Percentiles rank a stretch among this genome's conserved stretches.
These are phyloP conservation scores for Coprinopsis marcescibilis DNA, from an alignment of 768 basidiomycete species.

Conservation along the genomic window DNA sequence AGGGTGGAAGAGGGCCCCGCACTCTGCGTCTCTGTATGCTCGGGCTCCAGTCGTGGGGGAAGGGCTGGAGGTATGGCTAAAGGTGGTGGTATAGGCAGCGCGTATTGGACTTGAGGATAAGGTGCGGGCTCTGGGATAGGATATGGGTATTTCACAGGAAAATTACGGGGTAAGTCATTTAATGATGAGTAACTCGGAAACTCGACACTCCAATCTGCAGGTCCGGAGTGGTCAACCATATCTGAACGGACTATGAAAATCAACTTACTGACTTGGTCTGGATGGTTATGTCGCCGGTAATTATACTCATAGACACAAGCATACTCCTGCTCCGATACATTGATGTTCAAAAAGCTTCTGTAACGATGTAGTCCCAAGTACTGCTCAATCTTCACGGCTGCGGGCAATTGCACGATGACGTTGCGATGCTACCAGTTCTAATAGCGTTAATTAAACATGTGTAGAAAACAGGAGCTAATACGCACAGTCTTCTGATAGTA, in stretches of 20 bases:
- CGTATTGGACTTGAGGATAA: not conserved
- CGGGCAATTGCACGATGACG: conserved; percentile 26
- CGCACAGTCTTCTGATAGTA: conserved; percentile 28
- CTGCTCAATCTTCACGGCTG: conserved; percentile 19
- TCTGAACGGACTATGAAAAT: not conserved
- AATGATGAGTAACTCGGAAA: conserved; percentile 12
- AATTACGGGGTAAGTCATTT: conserved; percentile 13
- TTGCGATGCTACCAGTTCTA: conserved; percentile 18
- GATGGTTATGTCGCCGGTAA: conserved; percentile 21
- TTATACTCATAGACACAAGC: conserved; percentile 30
- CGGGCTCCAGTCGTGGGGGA: not conserved
- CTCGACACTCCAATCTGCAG: conserved; percentile 12
- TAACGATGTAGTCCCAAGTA: conserved; percentile 25
- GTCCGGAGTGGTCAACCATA: not conserved
- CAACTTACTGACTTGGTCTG: conserved; percentile 14
- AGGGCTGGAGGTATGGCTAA: not conserved
- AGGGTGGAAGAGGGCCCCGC: not conserved
- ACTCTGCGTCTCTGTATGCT: not conserved
- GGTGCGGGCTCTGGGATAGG: conserved; percentile 14
- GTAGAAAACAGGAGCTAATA: conserved; percentile 1
- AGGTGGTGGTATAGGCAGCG: not conserved
- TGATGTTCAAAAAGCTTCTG: conserved; percentile 15
- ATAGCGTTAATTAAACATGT: not conserved
- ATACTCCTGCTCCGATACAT: conserved; percentile 5
- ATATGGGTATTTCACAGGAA: conserved; percentile 22